A percentile compares a stretch with the other conserved stretches of the same genome.
Conservation (phyloP, 495 filamentous ascomycete genomes). For the Daldinia caldariorum region DNA sequence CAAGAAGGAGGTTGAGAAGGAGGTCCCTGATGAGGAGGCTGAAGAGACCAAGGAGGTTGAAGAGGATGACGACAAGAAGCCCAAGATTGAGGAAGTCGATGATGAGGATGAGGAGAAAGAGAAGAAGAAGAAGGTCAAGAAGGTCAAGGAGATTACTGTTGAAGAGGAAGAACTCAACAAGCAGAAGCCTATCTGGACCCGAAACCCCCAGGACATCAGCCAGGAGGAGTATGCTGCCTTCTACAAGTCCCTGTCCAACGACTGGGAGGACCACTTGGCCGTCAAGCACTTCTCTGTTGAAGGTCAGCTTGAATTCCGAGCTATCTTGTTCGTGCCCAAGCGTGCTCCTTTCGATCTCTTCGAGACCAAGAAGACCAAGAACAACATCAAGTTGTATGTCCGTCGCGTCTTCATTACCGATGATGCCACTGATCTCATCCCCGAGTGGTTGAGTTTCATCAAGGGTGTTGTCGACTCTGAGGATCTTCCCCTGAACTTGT, state of each 20-base stretch:
- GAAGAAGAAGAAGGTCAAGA: constrained; percentile 97
- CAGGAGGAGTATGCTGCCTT: constrained; percentile 97
- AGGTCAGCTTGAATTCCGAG: constrained; percentile 99
- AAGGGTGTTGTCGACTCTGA: constrained; percentile 99
- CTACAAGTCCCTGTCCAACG: constrained; percentile 99
- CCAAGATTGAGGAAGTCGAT: constrained; percentile 81
- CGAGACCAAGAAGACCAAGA: constrained; percentile 99
- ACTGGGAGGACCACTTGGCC: constrained; percentile 99
- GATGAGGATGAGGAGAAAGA: constrained; percentile 88
- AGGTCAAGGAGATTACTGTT: constrained; percentile 96
- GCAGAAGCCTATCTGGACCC: constrained; percentile 99
- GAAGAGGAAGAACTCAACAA: constrained; percentile 99
- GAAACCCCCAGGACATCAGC: constrained; percentile 95
- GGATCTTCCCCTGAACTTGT: constrained; percentile 98
- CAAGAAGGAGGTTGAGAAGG: constrained; percentile 97
- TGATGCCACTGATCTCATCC: constrained; percentile 97
- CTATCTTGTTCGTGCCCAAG: constrained; percentile 99
- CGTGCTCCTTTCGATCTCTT: constrained; percentile 99
- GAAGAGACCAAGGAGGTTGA: constrained; percentile 70
- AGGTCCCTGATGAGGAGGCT: constrained; percentile 96
- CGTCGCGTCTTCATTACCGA: constrained; percentile 99
- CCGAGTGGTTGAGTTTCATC: constrained; percentile 98
- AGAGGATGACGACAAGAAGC: constrained; percentile 77
- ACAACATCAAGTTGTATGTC: constrained; percentile 99
- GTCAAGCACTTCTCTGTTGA: constrained; percentile 99